A percentile compares a stretch with the other conserved stretches of the same genome.
Evolutionary conservation across 257 asterid species (phyloP).

Genomic region (Gardenia jasminoides): DNA sequence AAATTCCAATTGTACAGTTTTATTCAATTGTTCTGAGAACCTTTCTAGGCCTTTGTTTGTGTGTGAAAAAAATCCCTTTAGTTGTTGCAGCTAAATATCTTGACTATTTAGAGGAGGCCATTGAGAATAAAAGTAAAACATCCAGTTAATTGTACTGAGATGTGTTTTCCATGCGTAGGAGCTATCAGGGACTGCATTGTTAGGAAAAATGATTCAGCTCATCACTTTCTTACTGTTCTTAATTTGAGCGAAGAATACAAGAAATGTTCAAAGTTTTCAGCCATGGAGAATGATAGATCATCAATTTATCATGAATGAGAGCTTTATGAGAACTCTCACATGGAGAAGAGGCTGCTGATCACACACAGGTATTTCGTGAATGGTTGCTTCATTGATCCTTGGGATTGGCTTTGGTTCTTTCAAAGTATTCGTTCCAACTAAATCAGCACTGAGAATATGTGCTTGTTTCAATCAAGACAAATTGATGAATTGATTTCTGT

Average conservation of each 20-base stretch:
- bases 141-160: background rate
- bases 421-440: background rate
- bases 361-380: conserved; percentile 66
- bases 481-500: background rate
- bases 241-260: conserved; percentile 59
- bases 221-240: conserved; percentile 64
- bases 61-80: background rate
- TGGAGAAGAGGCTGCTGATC: conserved; percentile 60
- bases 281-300: conserved; percentile 18
- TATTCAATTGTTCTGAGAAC: background rate
- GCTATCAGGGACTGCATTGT: conserved; percentile 52
- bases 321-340: conserved; percentile 20
- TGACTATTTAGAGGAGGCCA: too few species aligned
- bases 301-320: conserved; percentile 18
- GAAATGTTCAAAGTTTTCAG: conserved; percentile 67
- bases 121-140: background rate
- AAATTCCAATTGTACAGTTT: background rate
- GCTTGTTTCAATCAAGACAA: background rate
- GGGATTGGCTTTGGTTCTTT: too few species aligned
- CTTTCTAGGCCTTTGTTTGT: background rate
- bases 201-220: conserved; percentile 62
- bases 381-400: too few species aligned
- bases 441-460: background rate
- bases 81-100: background rate
- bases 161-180: conserved; percentile 42